Percentiles rank a stretch among this genome's conserved stretches.
Conservation (phyloP, 768 basidiomycete genomes). For the Agaricus bisporus region DNA sequence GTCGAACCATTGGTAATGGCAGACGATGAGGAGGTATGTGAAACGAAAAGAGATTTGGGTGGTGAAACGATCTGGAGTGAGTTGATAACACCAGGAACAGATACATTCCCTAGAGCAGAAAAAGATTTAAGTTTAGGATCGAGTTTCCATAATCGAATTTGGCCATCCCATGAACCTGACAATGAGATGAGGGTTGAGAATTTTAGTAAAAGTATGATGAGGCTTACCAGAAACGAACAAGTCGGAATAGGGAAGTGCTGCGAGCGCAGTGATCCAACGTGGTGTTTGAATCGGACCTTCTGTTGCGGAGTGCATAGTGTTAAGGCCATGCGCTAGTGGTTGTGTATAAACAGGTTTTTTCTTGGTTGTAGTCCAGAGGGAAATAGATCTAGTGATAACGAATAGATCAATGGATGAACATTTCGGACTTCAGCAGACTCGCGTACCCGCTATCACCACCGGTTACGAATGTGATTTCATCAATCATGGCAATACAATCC, state of each 20-base stretch:
- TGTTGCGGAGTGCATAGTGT: conserved; percentile 62
- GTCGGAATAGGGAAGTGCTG: conserved; percentile 82
- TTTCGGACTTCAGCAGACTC: background rate
- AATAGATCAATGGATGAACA: background rate
- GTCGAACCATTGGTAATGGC: conserved; percentile 18
- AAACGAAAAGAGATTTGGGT: conserved; percentile 36
- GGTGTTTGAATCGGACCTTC: conserved; percentile 74
- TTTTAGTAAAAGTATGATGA: too few species aligned
- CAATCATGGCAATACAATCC: conserved; percentile 91
- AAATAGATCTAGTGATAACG: conserved; percentile 61
- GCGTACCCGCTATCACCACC: conserved; percentile 94
- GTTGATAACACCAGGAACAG: conserved; percentile 80
- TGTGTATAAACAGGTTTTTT: conserved; percentile 93
- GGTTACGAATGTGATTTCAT: conserved; percentile 87
- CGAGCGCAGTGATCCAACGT: conserved; percentile 87
- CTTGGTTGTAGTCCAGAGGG: conserved; percentile 85
- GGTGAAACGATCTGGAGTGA: conserved; percentile 76
- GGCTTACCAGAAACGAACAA: conserved; percentile 79
- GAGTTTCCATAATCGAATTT: conserved; percentile 87
- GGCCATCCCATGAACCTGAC: conserved; percentile 90
- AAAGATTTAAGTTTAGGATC: conserved; percentile 77
- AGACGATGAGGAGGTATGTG: background rate
- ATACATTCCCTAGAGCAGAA: conserved; percentile 53
- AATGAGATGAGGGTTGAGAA: background rate
- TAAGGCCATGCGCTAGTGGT: conserved; percentile 81